A percentile compares a stretch with the other conserved stretches of the same genome.
Evolutionary conservation across 257 asterid genomes (phyloP).

Genomic region (Schizonepeta tenuifolia): DNA sequence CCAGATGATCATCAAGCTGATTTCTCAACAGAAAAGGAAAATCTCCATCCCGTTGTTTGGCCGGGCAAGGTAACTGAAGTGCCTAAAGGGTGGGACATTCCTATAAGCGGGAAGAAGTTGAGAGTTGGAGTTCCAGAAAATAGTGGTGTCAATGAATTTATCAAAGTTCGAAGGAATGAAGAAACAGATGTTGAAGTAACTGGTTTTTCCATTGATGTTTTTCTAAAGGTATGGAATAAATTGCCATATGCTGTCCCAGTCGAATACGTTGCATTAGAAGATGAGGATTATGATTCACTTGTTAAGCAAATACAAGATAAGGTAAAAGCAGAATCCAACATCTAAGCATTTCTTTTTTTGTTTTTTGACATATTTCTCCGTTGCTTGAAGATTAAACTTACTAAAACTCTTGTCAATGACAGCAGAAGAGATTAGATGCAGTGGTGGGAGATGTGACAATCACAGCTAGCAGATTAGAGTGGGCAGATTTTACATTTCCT

Average conservation of each 20-base stretch:
- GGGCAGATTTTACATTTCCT: conserved; percentile 51
- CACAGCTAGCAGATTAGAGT: conserved; percentile 38
- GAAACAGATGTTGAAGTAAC: conserved; percentile 33
- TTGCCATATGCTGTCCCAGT: conserved; percentile 42
- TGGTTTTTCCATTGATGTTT: conserved; percentile 47
- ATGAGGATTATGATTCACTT: conserved; percentile 34
- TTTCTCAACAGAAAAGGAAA: neutral
- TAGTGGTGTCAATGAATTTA: conserved; percentile 37
- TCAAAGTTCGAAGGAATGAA: conserved; percentile 42
- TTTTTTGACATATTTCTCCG: neutral
- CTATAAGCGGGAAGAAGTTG: conserved; percentile 46
- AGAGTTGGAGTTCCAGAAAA: conserved; percentile 50
- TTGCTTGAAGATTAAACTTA: conserved; percentile 15
- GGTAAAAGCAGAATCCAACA: conserved; percentile 30
- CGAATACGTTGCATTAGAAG: conserved; percentile 37
- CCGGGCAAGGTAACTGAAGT: conserved; percentile 45
- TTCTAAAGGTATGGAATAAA: conserved; percentile 36
- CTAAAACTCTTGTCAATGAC: neutral
- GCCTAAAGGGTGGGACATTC: conserved; percentile 61
- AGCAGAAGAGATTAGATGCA: conserved; percentile 38
- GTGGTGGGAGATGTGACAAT: conserved; percentile 55
- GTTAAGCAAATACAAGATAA: conserved; percentile 32
- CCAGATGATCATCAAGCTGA: too few species aligned
- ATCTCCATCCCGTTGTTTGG: conserved; percentile 38
- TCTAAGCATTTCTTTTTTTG: neutral